Base-by-base conservation (phyloP, 306 rosid species). In the Luffa aegyptiaca region DNA sequence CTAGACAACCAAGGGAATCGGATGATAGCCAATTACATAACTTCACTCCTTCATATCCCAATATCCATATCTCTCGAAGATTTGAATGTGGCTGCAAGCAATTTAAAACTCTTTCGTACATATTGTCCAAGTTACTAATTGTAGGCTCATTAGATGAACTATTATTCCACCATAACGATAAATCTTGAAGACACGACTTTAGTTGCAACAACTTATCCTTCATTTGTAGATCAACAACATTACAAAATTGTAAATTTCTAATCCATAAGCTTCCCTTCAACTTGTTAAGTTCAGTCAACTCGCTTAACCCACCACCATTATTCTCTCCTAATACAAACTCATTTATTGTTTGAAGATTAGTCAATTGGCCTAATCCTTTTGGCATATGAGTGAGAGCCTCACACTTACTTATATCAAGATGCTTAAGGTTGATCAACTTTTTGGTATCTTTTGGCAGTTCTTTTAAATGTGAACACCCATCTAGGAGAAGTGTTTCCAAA, bases 1-100 rank as follows among this genome's bases (percentile, higher is more conserved):
- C 20, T 6, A 33, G 12, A 53, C 5, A 0, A 65, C 21, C 10
- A 70, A 69, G 36, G 4, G 17, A 42, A n/a, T 44, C 0, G 9
- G 79, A 75, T 18, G 79, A 52, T 75, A 75, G 2, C 79, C 79
- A 75, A 53, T 37, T 36, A 20, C 45, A 75, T 75, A 75, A 36
- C 8, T 36, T 75, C 33, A 75, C 64, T 36, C 64, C 79, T 3
- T 2, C 0, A 1, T 75, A 75, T 52, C 48, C 17, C 0, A 0
- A 0, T 3, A 75, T 75, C 0, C 0, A 6, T 2, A 16, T 8
- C 3, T 14, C 0, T 53, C 5, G 17, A 35, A 75, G 7, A 33
- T 75, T 75, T 75, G 17, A 20, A 49, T 45, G 53, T 46, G 77
- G 77, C 1, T 72, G 57, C 6, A 72, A n/a, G 18, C 57, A 35